Conservation (phyloP, 495 filamentous ascomycete species). For the Podospora australis region DNA sequence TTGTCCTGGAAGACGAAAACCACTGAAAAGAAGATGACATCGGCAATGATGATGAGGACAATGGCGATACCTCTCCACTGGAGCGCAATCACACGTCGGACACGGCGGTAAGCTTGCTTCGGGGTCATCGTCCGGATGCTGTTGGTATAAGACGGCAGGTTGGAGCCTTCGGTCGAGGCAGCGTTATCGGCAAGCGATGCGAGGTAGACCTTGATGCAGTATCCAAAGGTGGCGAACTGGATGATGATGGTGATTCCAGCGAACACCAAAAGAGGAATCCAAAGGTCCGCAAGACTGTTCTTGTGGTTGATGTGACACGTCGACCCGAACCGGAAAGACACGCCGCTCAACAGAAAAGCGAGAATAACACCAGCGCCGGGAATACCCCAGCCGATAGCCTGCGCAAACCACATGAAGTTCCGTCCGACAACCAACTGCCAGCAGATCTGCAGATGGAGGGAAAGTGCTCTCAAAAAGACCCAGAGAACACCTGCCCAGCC, state of each 20-base stretch:
- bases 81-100: slow-evolving; percentile 78
- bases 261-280: slow-evolving; percentile 81
- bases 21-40: slow-evolving; percentile 86
- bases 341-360: slow-evolving; percentile 77
- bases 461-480: slow-evolving; percentile 85
- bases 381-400: slow-evolving; percentile 75
- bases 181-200: slow-evolving; percentile 70
- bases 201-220: slow-evolving; percentile 93
- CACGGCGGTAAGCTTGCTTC: slow-evolving; percentile 77
- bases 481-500: slow-evolving; percentile 79
- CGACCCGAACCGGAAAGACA: slow-evolving; percentile 86
- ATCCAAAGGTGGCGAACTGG: slow-evolving; percentile 79
- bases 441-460: slow-evolving; percentile 94
- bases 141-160: slow-evolving; percentile 67
- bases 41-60: slow-evolving; percentile 77
- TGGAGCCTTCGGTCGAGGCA: slow-evolving; percentile 62
- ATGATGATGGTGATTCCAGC: slow-evolving; percentile 70
- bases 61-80: slow-evolving; percentile 91
- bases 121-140: slow-evolving; percentile 81
- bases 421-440: slow-evolving; percentile 88
- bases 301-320: slow-evolving; percentile 90
- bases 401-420: slow-evolving; percentile 84
- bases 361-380: slow-evolving; percentile 64
- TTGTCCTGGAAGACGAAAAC: slow-evolving; percentile 83
- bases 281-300: slow-evolving; percentile 74